Evolutionary conservation across 176 grass and related monocot genomes (phyloP).

Genomic region (Tillandsia leiboldiana): DNA sequence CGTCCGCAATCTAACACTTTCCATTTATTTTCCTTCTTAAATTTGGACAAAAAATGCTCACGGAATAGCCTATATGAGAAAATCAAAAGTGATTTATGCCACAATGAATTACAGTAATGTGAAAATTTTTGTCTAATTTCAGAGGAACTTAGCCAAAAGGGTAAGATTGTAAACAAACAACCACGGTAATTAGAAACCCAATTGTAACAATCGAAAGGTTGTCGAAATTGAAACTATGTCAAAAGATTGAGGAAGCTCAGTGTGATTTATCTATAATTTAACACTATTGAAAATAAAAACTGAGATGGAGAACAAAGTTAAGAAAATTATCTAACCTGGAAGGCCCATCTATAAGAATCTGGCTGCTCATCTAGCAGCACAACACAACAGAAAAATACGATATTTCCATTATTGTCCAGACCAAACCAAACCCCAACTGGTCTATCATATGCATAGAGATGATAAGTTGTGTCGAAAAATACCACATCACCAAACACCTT

Average conservation of each 20-base stretch:
- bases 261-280: not conserved
- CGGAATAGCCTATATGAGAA: no score
- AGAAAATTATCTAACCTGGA: conserved; percentile 23
- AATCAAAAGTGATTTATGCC: no score
- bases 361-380: conserved; percentile 30
- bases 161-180: no score
- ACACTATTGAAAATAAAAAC: not conserved
- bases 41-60: no score
- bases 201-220: not conserved
- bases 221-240: not conserved
- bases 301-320: not conserved
- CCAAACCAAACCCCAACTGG: conserved; percentile 37
- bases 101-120: no score
- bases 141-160: no score
- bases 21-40: no score
- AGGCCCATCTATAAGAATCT: conserved; percentile 39
- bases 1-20: no score
- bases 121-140: no score
- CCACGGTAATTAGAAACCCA: no score
- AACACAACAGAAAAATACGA: conserved; percentile 42
- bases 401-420: conserved; percentile 37
- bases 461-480: conserved; percentile 32
- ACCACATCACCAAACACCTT: conserved; percentile 41
- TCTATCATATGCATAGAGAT: conserved; percentile 32
- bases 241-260: not conserved